These are phyloP conservation scores for Lagenidium sp. DNA, from an alignment of 352 stramenopile species.

Conservation along the genomic window DNA sequence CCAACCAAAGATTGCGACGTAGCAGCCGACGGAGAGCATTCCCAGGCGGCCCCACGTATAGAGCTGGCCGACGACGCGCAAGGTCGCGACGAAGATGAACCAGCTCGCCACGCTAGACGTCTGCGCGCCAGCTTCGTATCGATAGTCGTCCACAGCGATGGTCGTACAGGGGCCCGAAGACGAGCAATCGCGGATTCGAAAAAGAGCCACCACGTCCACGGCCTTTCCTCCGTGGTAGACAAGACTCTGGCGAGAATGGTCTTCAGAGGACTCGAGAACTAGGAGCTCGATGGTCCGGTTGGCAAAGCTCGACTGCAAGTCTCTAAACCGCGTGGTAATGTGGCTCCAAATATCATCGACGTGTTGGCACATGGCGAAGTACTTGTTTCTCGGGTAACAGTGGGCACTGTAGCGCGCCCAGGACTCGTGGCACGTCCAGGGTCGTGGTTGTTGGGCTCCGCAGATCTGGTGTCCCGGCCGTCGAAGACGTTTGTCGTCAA, in stretches of 20 bases:
- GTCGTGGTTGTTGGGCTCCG: neutral
- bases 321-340: neutral
- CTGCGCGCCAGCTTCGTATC: neutral
- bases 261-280: neutral
- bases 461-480: neutral
- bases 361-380: neutral
- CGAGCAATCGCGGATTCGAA: neutral
- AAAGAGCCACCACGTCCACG: neutral
- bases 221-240: neutral
- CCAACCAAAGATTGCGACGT: neutral
- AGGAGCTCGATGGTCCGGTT: neutral
- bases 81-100: neutral
- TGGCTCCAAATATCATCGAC: neutral
- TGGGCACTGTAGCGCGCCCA: neutral
- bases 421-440: neutral
- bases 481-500: conserved; percentile 8
- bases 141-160: neutral
- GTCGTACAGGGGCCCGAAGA: neutral
- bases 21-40: neutral
- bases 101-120: neutral
- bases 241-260: neutral
- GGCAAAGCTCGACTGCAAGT: neutral
- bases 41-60: neutral
- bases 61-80: neutral
- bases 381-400: neutral